Percentiles rank a stretch among this genome's conserved stretches.
These are phyloP conservation scores for Tuber microsphaerosporum DNA, from an alignment of 495 filamentous ascomycete species.

Conservation along the genomic window DNA sequence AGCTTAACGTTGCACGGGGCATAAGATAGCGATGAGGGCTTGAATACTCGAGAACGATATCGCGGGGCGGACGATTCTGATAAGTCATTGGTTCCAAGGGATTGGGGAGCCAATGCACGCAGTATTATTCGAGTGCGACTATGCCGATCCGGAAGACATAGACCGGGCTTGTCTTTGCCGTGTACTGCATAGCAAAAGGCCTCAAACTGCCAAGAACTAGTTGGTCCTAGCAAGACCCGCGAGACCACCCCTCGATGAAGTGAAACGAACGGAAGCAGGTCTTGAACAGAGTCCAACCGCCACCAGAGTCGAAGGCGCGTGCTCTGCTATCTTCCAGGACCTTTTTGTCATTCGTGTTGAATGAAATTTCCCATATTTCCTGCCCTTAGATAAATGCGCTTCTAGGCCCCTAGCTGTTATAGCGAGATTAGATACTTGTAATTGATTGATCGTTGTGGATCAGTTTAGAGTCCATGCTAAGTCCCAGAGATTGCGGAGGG, in stretches of 20 bases:
- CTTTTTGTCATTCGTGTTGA: neutral
- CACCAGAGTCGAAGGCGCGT: neutral
- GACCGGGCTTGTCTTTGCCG: neutral
- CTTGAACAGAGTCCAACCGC: neutral
- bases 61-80: neutral
- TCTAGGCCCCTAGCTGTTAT: neutral
- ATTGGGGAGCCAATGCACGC: neutral
- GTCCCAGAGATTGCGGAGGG: neutral
- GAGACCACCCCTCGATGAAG: neutral
- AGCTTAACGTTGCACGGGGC: neutral
- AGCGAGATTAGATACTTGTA: neutral
- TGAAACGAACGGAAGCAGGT: neutral
- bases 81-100: neutral
- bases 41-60: neutral
- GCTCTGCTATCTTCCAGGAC: neutral
- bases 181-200: neutral
- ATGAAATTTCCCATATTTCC: neutral
- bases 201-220: neutral
- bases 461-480: neutral
- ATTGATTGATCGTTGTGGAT: neutral
- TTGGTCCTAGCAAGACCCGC: neutral
- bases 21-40: neutral
- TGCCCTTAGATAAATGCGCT: neutral
- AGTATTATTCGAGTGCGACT: neutral
- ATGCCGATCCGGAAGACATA: slow-evolving; percentile 4